phyloP scores from a whole-genome alignment of 441 rosid genomes.

The Corymbia calophylla region DNA sequence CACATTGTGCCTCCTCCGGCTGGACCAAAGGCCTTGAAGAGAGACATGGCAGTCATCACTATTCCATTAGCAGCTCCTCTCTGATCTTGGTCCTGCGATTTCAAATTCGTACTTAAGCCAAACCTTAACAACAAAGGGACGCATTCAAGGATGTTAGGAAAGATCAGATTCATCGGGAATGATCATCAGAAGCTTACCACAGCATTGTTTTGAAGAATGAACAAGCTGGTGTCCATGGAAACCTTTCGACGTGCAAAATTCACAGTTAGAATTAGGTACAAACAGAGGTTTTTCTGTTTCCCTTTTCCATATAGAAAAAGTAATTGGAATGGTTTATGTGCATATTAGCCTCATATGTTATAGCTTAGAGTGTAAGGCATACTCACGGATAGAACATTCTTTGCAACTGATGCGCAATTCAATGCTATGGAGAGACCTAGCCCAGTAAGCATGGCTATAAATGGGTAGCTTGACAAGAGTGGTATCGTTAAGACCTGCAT shows the following conservation, averaged over 20 bases:
- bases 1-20: slow-evolving; percentile 62
- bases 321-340: not conserved
- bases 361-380: not conserved
- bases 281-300: not conserved
- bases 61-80: slow-evolving; percentile 86
- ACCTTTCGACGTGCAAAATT: slow-evolving; percentile 18
- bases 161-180: not conserved
- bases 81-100: slow-evolving; percentile 63
- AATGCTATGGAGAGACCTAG: slow-evolving; percentile 33
- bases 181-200: slow-evolving; percentile 35
- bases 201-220: slow-evolving; percentile 67
- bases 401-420: slow-evolving; percentile 56
- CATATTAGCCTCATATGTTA: not conserved
- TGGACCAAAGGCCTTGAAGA: slow-evolving; percentile 67
- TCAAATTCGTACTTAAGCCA: not conserved
- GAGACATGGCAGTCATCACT: slow-evolving; percentile 63
- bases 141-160: not conserved
- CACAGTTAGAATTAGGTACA: not conserved
- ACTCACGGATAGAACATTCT: slow-evolving; percentile 65
- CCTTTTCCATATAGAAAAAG: not conserved
- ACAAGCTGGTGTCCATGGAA: slow-evolving; percentile 49
- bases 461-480: slow-evolving; percentile 52
- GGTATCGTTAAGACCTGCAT: slow-evolving; percentile 48
- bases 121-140: not conserved
- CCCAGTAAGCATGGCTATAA: slow-evolving; percentile 60